Evolutionary conservation across 1,284 basidiomycete species (phyloP).

Genomic region (Lignosus rhinocerotis): DNA sequence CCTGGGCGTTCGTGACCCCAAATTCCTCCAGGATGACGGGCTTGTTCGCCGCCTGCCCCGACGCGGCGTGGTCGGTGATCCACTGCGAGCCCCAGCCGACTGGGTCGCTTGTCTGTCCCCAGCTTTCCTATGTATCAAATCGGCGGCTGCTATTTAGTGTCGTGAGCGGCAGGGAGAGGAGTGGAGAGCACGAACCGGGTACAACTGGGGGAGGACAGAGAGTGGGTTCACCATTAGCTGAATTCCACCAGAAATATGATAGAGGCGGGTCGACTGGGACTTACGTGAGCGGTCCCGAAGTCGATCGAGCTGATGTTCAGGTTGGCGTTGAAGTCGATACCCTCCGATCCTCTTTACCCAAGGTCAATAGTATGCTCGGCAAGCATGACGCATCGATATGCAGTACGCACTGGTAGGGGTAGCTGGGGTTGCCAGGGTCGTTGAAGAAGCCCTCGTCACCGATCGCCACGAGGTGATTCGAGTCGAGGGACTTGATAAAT

Average conservation of each 20-base stretch:
- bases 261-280: too few relatives aligned
- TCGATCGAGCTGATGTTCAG: constrained; percentile 43
- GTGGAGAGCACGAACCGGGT: too few relatives aligned
- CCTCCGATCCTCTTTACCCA: constrained; percentile 45
- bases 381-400: neutral
- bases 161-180: too few relatives aligned
- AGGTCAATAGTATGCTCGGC: neutral
- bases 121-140: too few relatives aligned
- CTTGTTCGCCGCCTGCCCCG: constrained; percentile 51
- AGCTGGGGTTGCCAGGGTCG: constrained; percentile 44
- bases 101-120: too few relatives aligned
- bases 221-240: too few relatives aligned
- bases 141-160: too few relatives aligned
- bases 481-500: constrained; percentile 38
- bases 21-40: constrained; percentile 49
- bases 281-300: too few relatives aligned
- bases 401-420: constrained; percentile 52
- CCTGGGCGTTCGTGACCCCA: constrained; percentile 32
- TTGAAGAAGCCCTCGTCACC: constrained; percentile 68
- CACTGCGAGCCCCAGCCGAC: constrained; percentile 31
- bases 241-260: too few relatives aligned
- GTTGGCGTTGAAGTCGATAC: constrained; percentile 64
- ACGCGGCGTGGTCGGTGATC: constrained; percentile 58
- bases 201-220: too few relatives aligned
- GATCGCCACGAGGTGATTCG: constrained; percentile 43